phyloP scores from a whole-genome alignment of 163 green algal genomes.

The Botryococcus braunii region DNA sequence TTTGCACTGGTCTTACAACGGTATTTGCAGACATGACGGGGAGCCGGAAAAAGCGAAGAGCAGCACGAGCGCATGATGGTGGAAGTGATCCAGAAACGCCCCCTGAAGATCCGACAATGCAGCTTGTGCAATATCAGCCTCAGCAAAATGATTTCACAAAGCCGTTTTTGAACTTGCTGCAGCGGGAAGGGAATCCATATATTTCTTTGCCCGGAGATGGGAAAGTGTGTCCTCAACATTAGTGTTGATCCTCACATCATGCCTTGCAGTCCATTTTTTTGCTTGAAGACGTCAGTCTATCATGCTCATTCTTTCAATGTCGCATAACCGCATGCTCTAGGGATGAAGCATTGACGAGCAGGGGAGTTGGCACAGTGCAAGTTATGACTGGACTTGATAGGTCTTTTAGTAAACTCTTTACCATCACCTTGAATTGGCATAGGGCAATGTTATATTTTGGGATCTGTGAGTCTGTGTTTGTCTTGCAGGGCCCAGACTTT shows the following conservation, averaged over 20 bases:
- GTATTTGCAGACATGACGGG: conserved; percentile 1
- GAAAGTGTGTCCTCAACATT: too few relatives aligned
- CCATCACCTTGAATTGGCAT: too few relatives aligned
- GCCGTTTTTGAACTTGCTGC: conserved; percentile 22
- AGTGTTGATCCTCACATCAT: too few relatives aligned
- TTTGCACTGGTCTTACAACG: too few relatives aligned
- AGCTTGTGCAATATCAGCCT: conserved; percentile 18
- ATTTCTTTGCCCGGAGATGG: neutral
- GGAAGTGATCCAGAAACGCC: conserved; percentile 5
- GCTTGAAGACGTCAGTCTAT: too few relatives aligned
- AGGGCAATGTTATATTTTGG: too few relatives aligned
- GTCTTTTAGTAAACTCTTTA: too few relatives aligned
- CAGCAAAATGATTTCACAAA: conserved; percentile 17
- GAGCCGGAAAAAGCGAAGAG: conserved; percentile 52
- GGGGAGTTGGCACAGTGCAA: neutral
- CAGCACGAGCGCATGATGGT: conserved; percentile 11
- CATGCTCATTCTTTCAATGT: too few relatives aligned
- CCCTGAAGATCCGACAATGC: conserved; percentile 11
- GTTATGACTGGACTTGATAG: too few relatives aligned
- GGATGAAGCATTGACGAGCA: neutral
- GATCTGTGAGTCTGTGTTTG: neutral
- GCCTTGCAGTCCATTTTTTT: too few relatives aligned
- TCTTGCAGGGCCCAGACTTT: too few relatives aligned
- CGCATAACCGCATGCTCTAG: too few relatives aligned
- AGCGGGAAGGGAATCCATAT: conserved; percentile 8